Base-by-base conservation (phyloP, 495 filamentous ascomycete species). In the Physcia stellaris region DNA sequence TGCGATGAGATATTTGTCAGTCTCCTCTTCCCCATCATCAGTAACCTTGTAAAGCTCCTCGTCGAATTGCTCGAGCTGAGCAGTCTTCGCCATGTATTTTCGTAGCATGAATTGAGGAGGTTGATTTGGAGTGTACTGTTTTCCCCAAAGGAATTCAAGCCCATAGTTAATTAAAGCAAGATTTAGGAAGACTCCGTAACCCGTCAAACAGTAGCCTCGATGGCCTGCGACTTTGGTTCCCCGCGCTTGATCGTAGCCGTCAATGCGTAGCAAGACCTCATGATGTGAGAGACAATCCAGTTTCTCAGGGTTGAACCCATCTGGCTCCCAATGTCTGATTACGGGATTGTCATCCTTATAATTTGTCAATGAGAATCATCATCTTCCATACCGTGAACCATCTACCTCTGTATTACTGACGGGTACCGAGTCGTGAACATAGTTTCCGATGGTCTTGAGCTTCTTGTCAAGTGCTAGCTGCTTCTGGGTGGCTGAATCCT, bases 31-130 rank as follows among this genome's bases (percentile, higher is more conserved):
- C 36, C 73, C 72, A 43, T 83, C 80, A 40, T 85, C 83, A 5
- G 85, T 74, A 33, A 98, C 88, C 61, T 98, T 96, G 64, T 98
- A 98, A 27, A 96, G 60, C 53, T 96, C 86, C 57, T 98, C 90
- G 48, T 96, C 90, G 51, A 96, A 98, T 47, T 96, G 83, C 53
- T 88, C 85, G 13, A 98, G 75, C 62, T 98, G 92, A 3, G 90
- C 90, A 1, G 90, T 98, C 66, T 95, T 95, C n/a, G 86, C 90
- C 92, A 96, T 96, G 57, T 83, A 78, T 27, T 93, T 83, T 61
- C 77, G 79, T 36, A 88, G 70, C 90, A 96, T 96, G 64, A 98
- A 94, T 47, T 86, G 86, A 2, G 90, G 90, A 9, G 88, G 84
- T 54, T 93, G 85, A 39, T 90, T 80, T 2, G 85, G 77, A n/a